Evolutionary conservation across 345 rosid species (phyloP).

Genomic region (Eucalyptus polyanthemos): DNA sequence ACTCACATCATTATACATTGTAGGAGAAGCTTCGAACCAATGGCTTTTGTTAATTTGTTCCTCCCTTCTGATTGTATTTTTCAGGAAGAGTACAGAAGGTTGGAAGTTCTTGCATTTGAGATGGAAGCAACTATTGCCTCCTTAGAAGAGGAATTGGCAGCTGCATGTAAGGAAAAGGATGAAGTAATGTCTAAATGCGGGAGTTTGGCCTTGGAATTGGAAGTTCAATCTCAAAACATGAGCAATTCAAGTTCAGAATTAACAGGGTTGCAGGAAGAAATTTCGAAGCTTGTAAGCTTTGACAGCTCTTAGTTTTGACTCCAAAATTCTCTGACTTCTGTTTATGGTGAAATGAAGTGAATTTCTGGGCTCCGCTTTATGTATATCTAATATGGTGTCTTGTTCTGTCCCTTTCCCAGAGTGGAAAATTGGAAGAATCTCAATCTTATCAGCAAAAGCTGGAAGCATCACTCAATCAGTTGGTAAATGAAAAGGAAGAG

Average conservation of each 20-base stretch:
- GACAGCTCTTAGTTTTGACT: neutral
- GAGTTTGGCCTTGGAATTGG: constrained; percentile 43
- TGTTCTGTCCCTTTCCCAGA: constrained; percentile 28
- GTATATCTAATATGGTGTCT: neutral
- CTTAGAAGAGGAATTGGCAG: constrained; percentile 57
- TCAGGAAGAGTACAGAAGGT: constrained; percentile 64
- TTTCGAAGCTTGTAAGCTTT: constrained; percentile 38
- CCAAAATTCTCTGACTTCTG: neutral
- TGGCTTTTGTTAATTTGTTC: neutral
- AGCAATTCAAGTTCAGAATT: constrained; percentile 33
- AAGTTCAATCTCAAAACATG: constrained; percentile 27
- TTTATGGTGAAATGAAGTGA: neutral
- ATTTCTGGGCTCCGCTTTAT: neutral
- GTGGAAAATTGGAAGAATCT: constrained; percentile 46
- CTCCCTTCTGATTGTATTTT: neutral
- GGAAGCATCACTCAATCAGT: constrained; percentile 32
- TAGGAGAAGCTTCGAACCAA: neutral
- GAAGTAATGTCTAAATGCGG: constrained; percentile 34
- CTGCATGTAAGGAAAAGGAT: constrained; percentile 45
- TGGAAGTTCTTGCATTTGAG: constrained; percentile 87
- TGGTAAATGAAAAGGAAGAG: constrained; percentile 81
- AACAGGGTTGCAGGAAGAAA: constrained; percentile 37
- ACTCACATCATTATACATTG: neutral
- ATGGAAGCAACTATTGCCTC: constrained; percentile 88
- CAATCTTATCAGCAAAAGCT: constrained; percentile 31